phyloP scores from a whole-genome alignment of 2,329 filamentous ascomycete genomes.

The Fusarium sp. region DNA sequence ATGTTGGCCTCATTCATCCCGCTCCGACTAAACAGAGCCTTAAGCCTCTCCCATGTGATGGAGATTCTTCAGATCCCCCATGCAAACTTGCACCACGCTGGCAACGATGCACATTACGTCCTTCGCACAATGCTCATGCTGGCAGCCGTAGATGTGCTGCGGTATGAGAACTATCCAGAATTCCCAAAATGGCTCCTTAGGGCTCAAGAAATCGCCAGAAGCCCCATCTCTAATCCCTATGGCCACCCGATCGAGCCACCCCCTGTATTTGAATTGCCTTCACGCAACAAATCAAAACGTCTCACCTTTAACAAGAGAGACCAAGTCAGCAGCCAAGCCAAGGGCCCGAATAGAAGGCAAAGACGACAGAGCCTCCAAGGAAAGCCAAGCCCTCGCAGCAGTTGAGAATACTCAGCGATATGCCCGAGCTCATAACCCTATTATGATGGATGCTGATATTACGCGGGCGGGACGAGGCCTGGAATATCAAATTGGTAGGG shows the following conservation, averaged over 20 bases:
- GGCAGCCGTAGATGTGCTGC: conserved; percentile 53
- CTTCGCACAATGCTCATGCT: conserved; percentile 50
- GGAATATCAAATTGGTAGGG: neutral
- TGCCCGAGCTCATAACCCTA: neutral
- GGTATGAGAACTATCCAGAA: neutral
- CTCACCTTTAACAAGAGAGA: no score
- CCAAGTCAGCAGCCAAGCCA: no score
- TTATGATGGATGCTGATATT: neutral
- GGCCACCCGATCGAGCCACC: no score
- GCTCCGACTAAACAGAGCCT: neutral
- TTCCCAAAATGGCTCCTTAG: conserved; percentile 10
- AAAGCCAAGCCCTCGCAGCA: no score
- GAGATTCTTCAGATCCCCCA: conserved; percentile 1
- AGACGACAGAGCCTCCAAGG: no score
- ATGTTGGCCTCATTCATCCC: conserved; percentile 11
- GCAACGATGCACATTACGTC: conserved; percentile 51
- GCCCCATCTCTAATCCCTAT: conserved; percentile 1
- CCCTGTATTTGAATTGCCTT: no score
- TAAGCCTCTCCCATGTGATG: neutral
- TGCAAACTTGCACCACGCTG: conserved; percentile 27
- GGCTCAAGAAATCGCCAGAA: conserved; percentile 20
- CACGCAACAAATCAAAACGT: no score
- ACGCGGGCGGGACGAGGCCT: neutral
- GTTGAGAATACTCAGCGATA: no score
- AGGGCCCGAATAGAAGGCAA: no score